Conservation (phyloP, 164 flowering plant species). For the Vitis vinifera region DNA sequence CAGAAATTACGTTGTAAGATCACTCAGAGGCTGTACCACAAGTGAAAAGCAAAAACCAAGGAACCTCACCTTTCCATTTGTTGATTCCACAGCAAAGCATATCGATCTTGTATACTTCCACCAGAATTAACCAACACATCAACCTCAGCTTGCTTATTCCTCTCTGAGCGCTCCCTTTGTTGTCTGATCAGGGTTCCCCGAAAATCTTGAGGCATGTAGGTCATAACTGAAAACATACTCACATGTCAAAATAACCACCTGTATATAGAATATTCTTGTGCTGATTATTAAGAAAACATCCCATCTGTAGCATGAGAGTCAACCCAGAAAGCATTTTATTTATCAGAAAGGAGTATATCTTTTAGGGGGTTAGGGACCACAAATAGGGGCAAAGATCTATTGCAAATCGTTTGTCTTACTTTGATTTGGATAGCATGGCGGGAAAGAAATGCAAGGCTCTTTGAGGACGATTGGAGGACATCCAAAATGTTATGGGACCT, state of each 20-base stretch:
- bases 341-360: too few species aligned
- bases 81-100: constrained; percentile 90
- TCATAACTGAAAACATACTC: constrained; percentile 77
- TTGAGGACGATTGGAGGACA: too few species aligned
- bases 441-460: too few species aligned
- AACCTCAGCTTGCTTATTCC: constrained; percentile 84
- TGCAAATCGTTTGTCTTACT: too few species aligned
- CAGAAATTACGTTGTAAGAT: constrained; percentile 7
- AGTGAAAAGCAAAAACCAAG: constrained; percentile 8
- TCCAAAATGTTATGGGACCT: too few species aligned
- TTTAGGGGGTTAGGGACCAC: too few species aligned
- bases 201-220: constrained; percentile 99
- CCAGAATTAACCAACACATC: constrained; percentile 82
- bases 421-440: too few species aligned
- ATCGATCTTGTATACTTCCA: constrained; percentile 81
- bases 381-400: neutral
- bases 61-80: constrained; percentile 87
- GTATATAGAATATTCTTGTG: too few species aligned
- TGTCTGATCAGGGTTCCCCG: constrained; percentile 88
- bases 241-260: constrained; percentile 13
- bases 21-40: constrained; percentile 5
- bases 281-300: too few species aligned
- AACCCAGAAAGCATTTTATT: too few species aligned
- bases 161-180: constrained; percentile 95
- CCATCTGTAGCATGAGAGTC: too few species aligned